Conservation (phyloP, 805 yeast genomes). For the Wickerhamiella domercqiae region DNA sequence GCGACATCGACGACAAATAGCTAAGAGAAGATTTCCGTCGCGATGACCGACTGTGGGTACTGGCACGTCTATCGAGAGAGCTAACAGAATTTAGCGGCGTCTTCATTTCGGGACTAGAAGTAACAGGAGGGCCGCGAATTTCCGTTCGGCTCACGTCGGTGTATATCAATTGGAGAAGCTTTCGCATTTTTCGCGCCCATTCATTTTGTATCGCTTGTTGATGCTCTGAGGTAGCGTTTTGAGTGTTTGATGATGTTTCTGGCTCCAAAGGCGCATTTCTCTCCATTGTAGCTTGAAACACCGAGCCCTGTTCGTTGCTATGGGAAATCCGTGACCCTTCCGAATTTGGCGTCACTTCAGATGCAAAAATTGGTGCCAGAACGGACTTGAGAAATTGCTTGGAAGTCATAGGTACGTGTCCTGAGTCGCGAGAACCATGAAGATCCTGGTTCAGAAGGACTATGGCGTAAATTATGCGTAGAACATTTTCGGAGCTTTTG, state of each 20-base stretch:
- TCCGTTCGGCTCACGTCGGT: not conserved
- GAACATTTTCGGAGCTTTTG: slow-evolving; percentile 42
- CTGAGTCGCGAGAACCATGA: slow-evolving; percentile 35
- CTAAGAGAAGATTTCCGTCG: not conserved
- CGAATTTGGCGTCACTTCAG: too few relatives aligned
- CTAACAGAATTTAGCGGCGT: not conserved
- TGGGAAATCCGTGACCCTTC: too few relatives aligned
- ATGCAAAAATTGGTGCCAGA: too few relatives aligned
- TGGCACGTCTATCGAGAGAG: not conserved
- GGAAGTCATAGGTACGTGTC: slow-evolving; percentile 25
- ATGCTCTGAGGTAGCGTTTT: too few relatives aligned
- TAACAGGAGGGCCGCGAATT: not conserved
- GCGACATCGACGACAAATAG: not conserved
- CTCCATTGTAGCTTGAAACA: too few relatives aligned
- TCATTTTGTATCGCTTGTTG: too few relatives aligned
- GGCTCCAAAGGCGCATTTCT: too few relatives aligned
- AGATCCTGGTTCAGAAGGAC: slow-evolving; percentile 63
- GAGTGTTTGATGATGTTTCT: too few relatives aligned
- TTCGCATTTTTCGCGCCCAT: not conserved
- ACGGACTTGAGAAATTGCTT: too few relatives aligned
- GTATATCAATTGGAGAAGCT: not conserved
- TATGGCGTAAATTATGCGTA: slow-evolving; percentile 56
- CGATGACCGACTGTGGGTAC: not conserved
- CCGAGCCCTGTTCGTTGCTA: too few relatives aligned
- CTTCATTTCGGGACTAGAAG: not conserved